Percentiles rank a stretch among this genome's conserved stretches.
phyloP scores from a whole-genome alignment of 768 basidiomycete genomes.

The Leucocoprinus leucothites region DNA sequence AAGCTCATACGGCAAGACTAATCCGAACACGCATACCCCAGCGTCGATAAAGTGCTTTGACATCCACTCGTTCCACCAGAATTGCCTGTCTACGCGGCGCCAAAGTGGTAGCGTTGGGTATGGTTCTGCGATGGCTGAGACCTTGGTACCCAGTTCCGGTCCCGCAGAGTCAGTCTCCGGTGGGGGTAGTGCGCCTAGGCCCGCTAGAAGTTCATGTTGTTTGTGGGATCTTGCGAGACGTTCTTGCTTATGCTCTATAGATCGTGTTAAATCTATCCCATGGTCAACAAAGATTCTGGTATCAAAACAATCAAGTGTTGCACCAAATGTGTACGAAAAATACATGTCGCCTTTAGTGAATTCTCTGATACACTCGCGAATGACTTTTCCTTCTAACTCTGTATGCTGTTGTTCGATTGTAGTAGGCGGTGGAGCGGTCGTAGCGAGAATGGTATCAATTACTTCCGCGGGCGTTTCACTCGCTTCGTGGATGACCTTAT shows the following conservation, averaged over 20 bases:
- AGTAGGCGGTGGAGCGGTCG: conserved; percentile 58
- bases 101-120: conserved; percentile 80
- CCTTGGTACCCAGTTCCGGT: conserved; percentile 29
- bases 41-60: conserved; percentile 82
- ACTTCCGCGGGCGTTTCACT: conserved; percentile 50
- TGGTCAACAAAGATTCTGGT: background rate
- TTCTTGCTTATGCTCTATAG: conserved; percentile 78
- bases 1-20: background rate
- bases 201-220: conserved; percentile 56
- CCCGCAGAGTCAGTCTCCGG: conserved; percentile 21
- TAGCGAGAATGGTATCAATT: conserved; percentile 53
- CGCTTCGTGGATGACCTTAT: conserved; percentile 42
- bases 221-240: conserved; percentile 53
- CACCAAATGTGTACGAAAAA: conserved; percentile 85
- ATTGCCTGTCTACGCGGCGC: conserved; percentile 85
- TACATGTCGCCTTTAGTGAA: conserved; percentile 88
- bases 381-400: conserved; percentile 81
- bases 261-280: conserved; percentile 71
- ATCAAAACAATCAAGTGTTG: conserved; percentile 14
- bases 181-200: conserved; percentile 50
- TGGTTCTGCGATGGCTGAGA: conserved; percentile 66
- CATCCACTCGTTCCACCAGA: conserved; percentile 97
- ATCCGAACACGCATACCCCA: conserved; percentile 52
- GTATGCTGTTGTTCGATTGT: conserved; percentile 64
- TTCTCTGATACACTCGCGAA: conserved; percentile 74